Percentiles rank a stretch among this genome's conserved stretches.
Evolutionary conservation across 352 stramenopile species (phyloP).

Genomic region (Phytophthora palmivora): DNA sequence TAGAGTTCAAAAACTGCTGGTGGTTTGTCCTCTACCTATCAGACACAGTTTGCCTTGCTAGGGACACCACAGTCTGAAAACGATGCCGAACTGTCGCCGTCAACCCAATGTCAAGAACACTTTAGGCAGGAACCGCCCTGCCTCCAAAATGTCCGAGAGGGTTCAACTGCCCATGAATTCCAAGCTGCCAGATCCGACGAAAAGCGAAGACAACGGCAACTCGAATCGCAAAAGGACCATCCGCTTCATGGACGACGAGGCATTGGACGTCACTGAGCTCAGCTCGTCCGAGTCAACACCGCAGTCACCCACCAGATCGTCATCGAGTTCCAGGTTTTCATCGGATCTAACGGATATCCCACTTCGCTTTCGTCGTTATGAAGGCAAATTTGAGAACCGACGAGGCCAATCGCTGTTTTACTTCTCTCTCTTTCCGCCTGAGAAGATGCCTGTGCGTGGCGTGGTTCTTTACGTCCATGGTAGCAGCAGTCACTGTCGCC

Average conservation of each 20-base stretch:
- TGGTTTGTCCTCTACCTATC: constrained; percentile 6
- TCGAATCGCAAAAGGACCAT: constrained; percentile 25
- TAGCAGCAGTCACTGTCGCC: constrained; percentile 48
- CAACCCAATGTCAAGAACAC: constrained; percentile 24
- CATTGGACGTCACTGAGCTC: constrained; percentile 18
- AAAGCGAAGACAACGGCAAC: not conserved
- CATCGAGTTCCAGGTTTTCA: constrained; percentile 7
- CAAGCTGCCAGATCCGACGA: not conserved
- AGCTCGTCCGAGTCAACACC: constrained; percentile 10
- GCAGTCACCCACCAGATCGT: constrained; percentile 13
- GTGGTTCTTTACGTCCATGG: constrained; percentile 62
- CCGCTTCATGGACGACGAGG: constrained; percentile 30
- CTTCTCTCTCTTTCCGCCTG: constrained; percentile 44
- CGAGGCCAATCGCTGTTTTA: constrained; percentile 52
- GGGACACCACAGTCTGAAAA: constrained; percentile 23
- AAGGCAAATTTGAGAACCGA: constrained; percentile 48
- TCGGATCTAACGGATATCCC: constrained; percentile 21
- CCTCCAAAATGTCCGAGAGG: constrained; percentile 15
- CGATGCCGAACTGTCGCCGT: constrained; percentile 32
- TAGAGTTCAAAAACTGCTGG: not conserved
- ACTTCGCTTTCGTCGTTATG: constrained; percentile 36
- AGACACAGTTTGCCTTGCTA: not conserved
- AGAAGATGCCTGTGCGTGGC: constrained; percentile 39
- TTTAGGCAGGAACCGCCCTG: constrained; percentile 7
- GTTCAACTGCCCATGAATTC: constrained; percentile 15